Percentiles rank a stretch among this genome's conserved stretches.
phyloP scores from a whole-genome alignment of 2,329 filamentous ascomycete species.

The Xylariaceae sp. region DNA sequence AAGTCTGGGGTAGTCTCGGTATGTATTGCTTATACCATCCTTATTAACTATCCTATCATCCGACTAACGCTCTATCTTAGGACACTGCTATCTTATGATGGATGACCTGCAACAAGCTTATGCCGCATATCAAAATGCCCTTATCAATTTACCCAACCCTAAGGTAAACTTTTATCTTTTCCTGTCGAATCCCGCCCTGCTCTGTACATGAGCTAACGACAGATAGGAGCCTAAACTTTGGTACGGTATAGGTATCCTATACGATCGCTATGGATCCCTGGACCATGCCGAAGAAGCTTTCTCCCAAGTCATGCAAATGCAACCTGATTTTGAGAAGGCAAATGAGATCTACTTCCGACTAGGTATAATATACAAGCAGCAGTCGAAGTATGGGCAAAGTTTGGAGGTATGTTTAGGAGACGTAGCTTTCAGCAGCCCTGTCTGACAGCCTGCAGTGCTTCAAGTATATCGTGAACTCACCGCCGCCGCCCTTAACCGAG shows the following conservation, averaged over 20 bases:
- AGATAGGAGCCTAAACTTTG: conserved; percentile 90
- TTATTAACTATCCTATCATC: neutral
- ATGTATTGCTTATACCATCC: conserved; percentile 40
- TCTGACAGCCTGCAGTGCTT: conserved; percentile 73
- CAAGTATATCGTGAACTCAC: conserved; percentile 94
- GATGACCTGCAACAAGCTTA: conserved; percentile 97
- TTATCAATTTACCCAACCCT: conserved; percentile 90
- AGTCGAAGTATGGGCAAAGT: conserved; percentile 90
- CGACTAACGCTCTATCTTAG: conserved; percentile 51
- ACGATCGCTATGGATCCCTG: conserved; percentile 93
- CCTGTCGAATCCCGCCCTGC: neutral
- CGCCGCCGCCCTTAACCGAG: conserved; percentile 89
- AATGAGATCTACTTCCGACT: conserved; percentile 99
- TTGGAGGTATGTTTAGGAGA: conserved; percentile 70
- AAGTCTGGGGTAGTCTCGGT: conserved; percentile 96
- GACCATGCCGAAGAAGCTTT: conserved; percentile 98
- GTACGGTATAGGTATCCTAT: conserved; percentile 98
- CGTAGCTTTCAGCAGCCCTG: conserved; percentile 10
- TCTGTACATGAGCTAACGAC: conserved; percentile 22
- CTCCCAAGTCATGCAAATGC: conserved; percentile 98
- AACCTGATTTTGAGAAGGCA: conserved; percentile 96
- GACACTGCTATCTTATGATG: conserved; percentile 99
- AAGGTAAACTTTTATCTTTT: conserved; percentile 65
- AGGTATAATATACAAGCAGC: conserved; percentile 99
- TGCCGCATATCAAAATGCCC: conserved; percentile 91